phyloP scores from a whole-genome alignment of 805 yeast genomes.

The Spathaspora boniae region DNA sequence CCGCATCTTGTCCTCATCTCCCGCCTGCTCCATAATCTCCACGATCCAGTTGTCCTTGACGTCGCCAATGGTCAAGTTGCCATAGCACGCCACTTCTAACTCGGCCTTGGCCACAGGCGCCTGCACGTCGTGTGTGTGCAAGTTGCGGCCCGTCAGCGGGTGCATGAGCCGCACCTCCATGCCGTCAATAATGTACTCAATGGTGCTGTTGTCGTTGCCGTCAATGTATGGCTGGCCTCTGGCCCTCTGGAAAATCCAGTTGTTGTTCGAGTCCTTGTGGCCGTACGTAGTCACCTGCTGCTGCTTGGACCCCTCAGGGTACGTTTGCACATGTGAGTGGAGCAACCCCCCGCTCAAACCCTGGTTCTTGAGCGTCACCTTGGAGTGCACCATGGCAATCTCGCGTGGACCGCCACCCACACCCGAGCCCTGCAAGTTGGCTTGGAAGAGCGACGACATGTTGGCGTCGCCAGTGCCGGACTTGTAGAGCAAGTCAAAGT shows the following conservation, averaged over 20 bases:
- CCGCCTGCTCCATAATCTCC: constrained; percentile 58
- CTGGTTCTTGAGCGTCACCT: constrained; percentile 38
- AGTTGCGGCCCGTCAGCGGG: constrained; percentile 57
- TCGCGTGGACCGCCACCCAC: constrained; percentile 68
- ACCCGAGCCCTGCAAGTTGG: constrained; percentile 63
- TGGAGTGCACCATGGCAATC: constrained; percentile 50
- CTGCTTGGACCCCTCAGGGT: constrained; percentile 46
- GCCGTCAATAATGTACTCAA: constrained; percentile 51
- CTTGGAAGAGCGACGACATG: constrained; percentile 81
- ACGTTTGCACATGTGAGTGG: constrained; percentile 45
- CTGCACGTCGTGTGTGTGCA: constrained; percentile 66
- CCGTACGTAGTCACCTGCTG: constrained; percentile 46
- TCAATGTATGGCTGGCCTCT: constrained; percentile 34
- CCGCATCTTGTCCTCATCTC: constrained; percentile 49
- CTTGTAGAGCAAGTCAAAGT: constrained; percentile 67
- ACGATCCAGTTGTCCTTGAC: constrained; percentile 73
- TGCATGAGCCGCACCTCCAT: constrained; percentile 62
- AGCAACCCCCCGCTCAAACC: constrained; percentile 45
- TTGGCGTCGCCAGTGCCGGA: constrained; percentile 80
- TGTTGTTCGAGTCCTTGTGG: constrained; percentile 44
- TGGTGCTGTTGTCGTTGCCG: constrained; percentile 25
- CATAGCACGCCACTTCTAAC: constrained; percentile 72
- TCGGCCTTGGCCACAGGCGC: constrained; percentile 58
- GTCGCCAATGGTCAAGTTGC: constrained; percentile 63
- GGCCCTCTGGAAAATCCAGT: constrained; percentile 47